Conservation (phyloP, 2,329 filamentous ascomycete genomes). For the Sporothrix mexicana region DNA sequence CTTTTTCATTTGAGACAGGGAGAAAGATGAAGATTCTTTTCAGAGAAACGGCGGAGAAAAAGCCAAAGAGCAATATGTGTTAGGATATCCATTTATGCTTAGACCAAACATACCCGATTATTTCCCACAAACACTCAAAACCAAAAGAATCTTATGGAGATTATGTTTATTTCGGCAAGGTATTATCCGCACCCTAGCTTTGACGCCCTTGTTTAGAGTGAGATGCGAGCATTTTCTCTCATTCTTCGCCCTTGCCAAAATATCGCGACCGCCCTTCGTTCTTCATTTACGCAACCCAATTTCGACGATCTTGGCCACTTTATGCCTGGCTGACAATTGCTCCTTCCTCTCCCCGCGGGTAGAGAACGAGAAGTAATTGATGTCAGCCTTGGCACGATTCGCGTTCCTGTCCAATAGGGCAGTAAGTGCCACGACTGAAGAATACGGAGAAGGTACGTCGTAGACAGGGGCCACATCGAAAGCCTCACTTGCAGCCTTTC, state of each 20-base stretch:
- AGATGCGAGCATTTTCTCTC: not conserved
- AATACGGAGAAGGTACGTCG: not conserved
- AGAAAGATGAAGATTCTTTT: not conserved
- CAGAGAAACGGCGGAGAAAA: not conserved
- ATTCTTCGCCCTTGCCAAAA: not conserved
- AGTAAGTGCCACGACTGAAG: not conserved
- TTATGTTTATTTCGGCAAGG: not conserved
- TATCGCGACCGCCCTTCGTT: not conserved
- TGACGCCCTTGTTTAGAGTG: slow-evolving; percentile 6
- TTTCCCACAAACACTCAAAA: not conserved
- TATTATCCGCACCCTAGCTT: not conserved
- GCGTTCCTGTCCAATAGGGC: not conserved
- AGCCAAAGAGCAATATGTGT: slow-evolving; percentile 5
- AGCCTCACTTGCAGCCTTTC: not conserved
- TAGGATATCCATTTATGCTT: slow-evolving; percentile 9
- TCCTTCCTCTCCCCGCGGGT: not conserved
- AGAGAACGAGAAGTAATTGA: not conserved
- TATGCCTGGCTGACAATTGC: not conserved
- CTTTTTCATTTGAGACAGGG: not conserved
- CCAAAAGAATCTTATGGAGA: too few relatives aligned
- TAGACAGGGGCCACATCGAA: not conserved
- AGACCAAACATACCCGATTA: not conserved
- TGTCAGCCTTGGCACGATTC: not conserved
- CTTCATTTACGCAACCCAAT: not conserved
- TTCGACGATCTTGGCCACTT: not conserved